Evolutionary conservation across 1,284 basidiomycete genomes (phyloP).

Genomic region (Hemileia vastatrix): DNA sequence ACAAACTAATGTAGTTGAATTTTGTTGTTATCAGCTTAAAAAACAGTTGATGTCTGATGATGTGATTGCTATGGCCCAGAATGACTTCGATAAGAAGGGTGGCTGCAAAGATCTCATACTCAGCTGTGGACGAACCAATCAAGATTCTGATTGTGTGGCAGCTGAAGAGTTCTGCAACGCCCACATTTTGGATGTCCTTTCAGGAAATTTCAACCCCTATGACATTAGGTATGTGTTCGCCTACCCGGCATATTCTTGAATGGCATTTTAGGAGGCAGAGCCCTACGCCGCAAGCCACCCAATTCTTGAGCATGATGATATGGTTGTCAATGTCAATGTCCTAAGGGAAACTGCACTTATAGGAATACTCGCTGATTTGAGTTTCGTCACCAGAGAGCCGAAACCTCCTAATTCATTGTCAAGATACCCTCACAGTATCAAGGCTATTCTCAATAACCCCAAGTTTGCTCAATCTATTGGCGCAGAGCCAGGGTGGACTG

Average conservation of each 20-base stretch:
- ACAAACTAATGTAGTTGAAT: no score
- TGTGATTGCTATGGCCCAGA: neutral
- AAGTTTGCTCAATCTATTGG: slow-evolving; percentile 10
- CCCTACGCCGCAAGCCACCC: no score
- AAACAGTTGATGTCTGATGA: slow-evolving; percentile 2
- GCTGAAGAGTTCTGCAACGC: slow-evolving; percentile 13
- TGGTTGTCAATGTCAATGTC: neutral
- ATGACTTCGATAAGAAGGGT: neutral
- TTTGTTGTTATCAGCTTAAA: no score
- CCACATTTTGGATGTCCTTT: slow-evolving; percentile 2
- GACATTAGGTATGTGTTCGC: slow-evolving; percentile 9
- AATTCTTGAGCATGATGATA: neutral
- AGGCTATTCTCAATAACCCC: slow-evolving; percentile 4
- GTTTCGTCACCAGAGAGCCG: neutral
- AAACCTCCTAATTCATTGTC: neutral
- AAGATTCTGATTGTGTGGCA: neutral
- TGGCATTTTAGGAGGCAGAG: neutral
- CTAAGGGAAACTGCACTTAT: neutral
- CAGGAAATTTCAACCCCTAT: slow-evolving; percentile 5
- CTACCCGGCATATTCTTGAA: neutral
- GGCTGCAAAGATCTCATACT: slow-evolving; percentile 12
- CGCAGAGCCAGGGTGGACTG: slow-evolving; percentile 9
- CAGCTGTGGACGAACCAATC: neutral
- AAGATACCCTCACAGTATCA: slow-evolving; percentile 11
- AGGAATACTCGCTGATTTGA: neutral